Base-by-base conservation (phyloP, 176 grass and related monocot species). In the Raddia guianensis region DNA sequence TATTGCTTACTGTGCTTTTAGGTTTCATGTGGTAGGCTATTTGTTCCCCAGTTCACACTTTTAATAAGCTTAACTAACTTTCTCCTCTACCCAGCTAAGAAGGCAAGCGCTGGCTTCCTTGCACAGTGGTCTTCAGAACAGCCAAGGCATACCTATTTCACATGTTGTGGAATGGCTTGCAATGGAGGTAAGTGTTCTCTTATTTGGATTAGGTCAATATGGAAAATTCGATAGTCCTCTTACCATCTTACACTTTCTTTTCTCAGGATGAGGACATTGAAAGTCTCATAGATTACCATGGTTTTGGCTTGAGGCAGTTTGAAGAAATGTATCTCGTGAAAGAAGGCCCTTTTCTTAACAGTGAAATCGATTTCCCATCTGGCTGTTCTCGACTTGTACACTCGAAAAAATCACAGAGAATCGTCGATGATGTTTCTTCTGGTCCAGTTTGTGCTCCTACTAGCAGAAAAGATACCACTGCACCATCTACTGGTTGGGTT, bases 111-210 rank as follows among this genome's bases (percentile, higher is more conserved):
- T 98, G 65, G 92, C 92, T 84, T 91, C 86, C 70, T 84, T 98
- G 71, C 86, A 98, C 50, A 86, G 90, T 83, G 81, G 95, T 87
- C 89, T 98, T 76, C 92, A 85, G 75, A 98, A 69, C 78, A 90
- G 83, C 32, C 95, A 95, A 87, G 95, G 95, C 65, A 98, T 98
- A 16, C 96, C 96, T 72, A 83, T 98, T 83, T 82, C 88, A 62
- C 87, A 84, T 50, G 74, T 86, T 78, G 86, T 93, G 59, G 78
- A 78, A 74, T 94, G 92, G 90, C 92, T 98, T 68, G 95, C 80
- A 35, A 91, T 93, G 88, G 92, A 95, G 90, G 95, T 94, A 84
- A 69, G 27, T 67, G 18, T 52, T 88, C 43, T 83, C 83, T 85
- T 76, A 33, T 47, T 80, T 69, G 40, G 67, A 78, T 10, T 68